Percentiles rank a stretch among this genome's conserved stretches.
phyloP scores from a whole-genome alignment of 2,329 filamentous ascomycete genomes.

The Hortaea werneckii region DNA sequence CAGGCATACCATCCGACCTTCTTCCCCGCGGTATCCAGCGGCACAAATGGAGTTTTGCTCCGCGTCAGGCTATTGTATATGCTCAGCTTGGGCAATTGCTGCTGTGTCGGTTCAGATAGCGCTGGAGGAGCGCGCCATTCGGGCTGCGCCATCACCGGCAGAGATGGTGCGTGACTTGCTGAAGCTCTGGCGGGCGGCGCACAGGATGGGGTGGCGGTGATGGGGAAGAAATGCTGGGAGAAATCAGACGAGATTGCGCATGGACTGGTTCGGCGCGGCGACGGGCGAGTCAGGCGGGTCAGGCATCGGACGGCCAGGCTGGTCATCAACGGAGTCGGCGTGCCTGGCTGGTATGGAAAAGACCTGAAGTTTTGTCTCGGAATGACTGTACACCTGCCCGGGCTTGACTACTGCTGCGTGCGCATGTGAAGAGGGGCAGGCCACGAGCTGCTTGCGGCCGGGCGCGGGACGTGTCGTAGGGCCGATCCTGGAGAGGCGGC shows the following conservation, averaged over 20 bases:
- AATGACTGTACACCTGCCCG: too few species aligned
- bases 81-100: conserved; percentile 48
- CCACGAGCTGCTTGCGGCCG: too few species aligned
- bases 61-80: conserved; percentile 75
- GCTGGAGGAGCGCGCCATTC: conserved; percentile 27
- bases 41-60: conserved; percentile 62
- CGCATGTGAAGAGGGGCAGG: too few species aligned
- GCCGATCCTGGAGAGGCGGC: too few species aligned
- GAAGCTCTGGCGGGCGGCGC: conserved; percentile 2
- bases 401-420: too few species aligned
- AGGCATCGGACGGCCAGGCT: not conserved
- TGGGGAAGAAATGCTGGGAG: not conserved
- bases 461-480: too few species aligned
- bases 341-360: too few species aligned
- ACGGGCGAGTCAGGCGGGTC: not conserved
- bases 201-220: not conserved
- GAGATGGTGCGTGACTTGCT: conserved; percentile 3
- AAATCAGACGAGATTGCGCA: too few species aligned
- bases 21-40: conserved; percentile 55
- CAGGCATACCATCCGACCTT: conserved; percentile 82
- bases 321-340: not conserved
- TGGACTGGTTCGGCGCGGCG: not conserved
- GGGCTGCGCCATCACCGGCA: conserved; percentile 14
- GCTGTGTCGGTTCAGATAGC: conserved; percentile 18
- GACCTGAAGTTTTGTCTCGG: too few species aligned